phyloP scores from a whole-genome alignment of 2,329 filamentous ascomycete species.

The Hypomyces rosellus region DNA sequence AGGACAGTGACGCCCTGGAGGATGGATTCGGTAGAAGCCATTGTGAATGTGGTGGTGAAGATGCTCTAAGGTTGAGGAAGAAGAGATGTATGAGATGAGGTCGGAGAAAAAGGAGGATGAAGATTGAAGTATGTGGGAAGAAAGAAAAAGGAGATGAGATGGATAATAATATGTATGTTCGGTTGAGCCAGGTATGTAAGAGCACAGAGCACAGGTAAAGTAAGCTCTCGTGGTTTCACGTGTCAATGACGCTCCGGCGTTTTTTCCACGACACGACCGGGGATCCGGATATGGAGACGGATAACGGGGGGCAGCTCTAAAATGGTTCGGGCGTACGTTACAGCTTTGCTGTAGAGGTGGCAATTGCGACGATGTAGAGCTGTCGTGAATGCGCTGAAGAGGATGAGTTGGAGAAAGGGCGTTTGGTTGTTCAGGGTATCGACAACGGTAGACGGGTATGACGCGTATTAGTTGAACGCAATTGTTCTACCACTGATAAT shows the following conservation, averaged over 20 bases:
- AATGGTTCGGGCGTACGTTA: too few relatives aligned
- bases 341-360: too few relatives aligned
- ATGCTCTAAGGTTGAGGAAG: neutral
- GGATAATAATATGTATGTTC: neutral
- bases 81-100: neutral
- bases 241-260: constrained; percentile 19
- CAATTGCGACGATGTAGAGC: too few relatives aligned
- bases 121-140: neutral
- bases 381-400: too few relatives aligned
- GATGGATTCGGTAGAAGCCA: constrained; percentile 67
- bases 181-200: neutral
- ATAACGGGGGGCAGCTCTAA: too few relatives aligned
- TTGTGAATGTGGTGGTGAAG: constrained; percentile 28
- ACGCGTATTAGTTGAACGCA: too few relatives aligned
- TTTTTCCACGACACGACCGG: too few relatives aligned
- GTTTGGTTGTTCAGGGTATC: too few relatives aligned
- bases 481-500: too few relatives aligned
- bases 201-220: neutral
- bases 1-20: constrained; percentile 85
- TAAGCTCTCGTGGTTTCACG: constrained; percentile 23
- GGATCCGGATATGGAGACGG: too few relatives aligned
- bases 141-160: neutral
- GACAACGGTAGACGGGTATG: too few relatives aligned
- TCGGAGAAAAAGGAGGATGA: neutral
- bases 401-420: too few relatives aligned